Percentiles rank a stretch among this genome's conserved stretches.
These are phyloP conservation scores for Scutellaria galericulata DNA, from an alignment of 257 asterid species.

Conservation along the genomic window DNA sequence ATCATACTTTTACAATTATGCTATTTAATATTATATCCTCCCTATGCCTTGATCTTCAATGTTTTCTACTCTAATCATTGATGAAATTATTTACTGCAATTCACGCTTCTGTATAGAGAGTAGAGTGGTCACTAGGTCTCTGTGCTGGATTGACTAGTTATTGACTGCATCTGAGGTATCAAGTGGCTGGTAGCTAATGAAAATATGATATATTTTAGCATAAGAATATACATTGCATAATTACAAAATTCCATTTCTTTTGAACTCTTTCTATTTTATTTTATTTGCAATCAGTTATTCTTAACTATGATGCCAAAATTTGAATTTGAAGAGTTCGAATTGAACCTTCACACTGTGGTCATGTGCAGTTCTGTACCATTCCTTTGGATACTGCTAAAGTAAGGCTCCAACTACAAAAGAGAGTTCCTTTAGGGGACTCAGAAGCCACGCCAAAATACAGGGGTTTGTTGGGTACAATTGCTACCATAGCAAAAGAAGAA, in stretches of 20 bases:
- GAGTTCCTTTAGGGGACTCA: constrained; percentile 59
- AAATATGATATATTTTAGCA: neutral
- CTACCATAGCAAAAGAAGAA: constrained; percentile 85
- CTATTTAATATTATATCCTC: neutral
- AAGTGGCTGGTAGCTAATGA: constrained; percentile 7
- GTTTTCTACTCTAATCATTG: neutral
- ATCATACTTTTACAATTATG: constrained; percentile 8
- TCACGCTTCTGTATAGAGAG: neutral
- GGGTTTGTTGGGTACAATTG: constrained; percentile 74
- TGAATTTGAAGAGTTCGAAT: constrained; percentile 19
- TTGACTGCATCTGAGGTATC: constrained; percentile 22
- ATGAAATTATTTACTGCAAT: constrained; percentile 4
- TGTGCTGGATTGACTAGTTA: neutral
- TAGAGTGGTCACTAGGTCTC: constrained; percentile 5
- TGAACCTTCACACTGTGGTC: constrained; percentile 38
- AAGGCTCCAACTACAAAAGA: constrained; percentile 91
- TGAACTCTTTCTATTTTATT: neutral
- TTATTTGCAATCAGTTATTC: neutral
- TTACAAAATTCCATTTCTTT: neutral
- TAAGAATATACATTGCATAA: neutral
- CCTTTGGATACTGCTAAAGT: constrained; percentile 93
- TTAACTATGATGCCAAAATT: constrained; percentile 22
- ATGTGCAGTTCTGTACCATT: constrained; percentile 78
- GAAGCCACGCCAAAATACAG: constrained; percentile 61
- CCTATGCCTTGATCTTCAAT: neutral